These are phyloP conservation scores for Penicillium arizonense DNA, from an alignment of 495 filamentous ascomycete genomes.

Conservation along the genomic window DNA sequence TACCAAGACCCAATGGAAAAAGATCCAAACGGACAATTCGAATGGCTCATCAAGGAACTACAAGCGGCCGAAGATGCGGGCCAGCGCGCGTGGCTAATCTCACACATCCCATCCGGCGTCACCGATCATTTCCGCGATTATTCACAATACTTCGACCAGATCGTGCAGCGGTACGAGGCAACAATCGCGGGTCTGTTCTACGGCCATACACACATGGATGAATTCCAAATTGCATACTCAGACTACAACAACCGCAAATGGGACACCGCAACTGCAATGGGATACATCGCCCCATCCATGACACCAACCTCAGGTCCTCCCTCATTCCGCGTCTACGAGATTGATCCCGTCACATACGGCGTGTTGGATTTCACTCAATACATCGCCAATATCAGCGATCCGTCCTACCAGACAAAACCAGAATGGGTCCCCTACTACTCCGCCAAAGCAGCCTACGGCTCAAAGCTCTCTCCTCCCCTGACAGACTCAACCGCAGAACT, in stretches of 20 bases:
- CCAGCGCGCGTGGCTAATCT: constrained; percentile 54
- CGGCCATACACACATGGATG: constrained; percentile 57
- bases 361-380: constrained; percentile 54
- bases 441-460: constrained; percentile 51
- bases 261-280: constrained; percentile 42
- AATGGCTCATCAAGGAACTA: constrained; percentile 51
- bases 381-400: constrained; percentile 47
- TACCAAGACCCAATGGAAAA: constrained; percentile 48
- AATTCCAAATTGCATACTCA: constrained; percentile 54
- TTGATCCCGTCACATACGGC: constrained; percentile 54
- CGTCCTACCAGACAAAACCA: constrained; percentile 38
- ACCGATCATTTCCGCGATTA: constrained; percentile 49
- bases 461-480: constrained; percentile 38
- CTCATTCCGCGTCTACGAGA: constrained; percentile 55
- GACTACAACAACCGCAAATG: constrained; percentile 34
- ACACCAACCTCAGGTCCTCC: constrained; percentile 53
- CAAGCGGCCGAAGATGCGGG: constrained; percentile 47
- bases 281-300: constrained; percentile 52
- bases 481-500: constrained; percentile 38
- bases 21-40: constrained; percentile 47
- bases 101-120: constrained; percentile 50
- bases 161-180: constrained; percentile 50
- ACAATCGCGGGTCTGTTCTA: constrained; percentile 57
- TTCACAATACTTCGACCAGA: constrained; percentile 54
- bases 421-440: constrained; percentile 54